These are phyloP conservation scores for Sclerotinia borealis DNA, from an alignment of 2,329 filamentous ascomycete species.

Conservation along the genomic window DNA sequence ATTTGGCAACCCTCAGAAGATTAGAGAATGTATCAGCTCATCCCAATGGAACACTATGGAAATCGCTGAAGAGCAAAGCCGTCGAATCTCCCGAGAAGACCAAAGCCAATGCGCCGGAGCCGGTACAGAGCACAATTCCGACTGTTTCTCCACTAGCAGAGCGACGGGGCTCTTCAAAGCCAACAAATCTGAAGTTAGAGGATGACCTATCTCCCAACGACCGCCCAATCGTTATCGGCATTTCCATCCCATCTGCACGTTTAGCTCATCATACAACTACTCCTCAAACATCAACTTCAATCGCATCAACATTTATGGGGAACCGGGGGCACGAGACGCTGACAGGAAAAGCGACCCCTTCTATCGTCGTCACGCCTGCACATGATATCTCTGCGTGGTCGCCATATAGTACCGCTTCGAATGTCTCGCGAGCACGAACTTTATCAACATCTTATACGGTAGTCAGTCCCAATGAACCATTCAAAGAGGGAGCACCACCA, in stretches of 20 bases:
- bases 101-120: neutral
- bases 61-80: slow-evolving; percentile 20
- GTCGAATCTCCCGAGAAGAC: slow-evolving; percentile 10
- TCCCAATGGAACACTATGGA: slow-evolving; percentile 28
- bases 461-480: slow-evolving; percentile 37
- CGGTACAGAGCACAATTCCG: neutral
- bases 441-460: slow-evolving; percentile 49
- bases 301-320: slow-evolving; percentile 23
- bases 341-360: slow-evolving; percentile 37
- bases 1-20: slow-evolving; percentile 53
- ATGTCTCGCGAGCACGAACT: slow-evolving; percentile 14
- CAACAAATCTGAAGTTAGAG: slow-evolving; percentile 15
- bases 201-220: slow-evolving; percentile 59
- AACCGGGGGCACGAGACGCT: slow-evolving; percentile 24
- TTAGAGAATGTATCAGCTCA: slow-evolving; percentile 39
- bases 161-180: slow-evolving; percentile 3
- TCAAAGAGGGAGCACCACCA: slow-evolving; percentile 45
- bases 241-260: slow-evolving; percentile 54
- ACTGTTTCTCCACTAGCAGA: slow-evolving; percentile 2
- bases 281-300: slow-evolving; percentile 38
- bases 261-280: slow-evolving; percentile 42
- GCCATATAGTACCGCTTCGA: slow-evolving; percentile 20
- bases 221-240: slow-evolving; percentile 67
- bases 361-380: slow-evolving; percentile 48
- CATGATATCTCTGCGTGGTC: slow-evolving; percentile 35